Evolutionary conservation across 371 early-diverging fungal genomes (phyloP).

Genomic region (Coemansia sp.): DNA sequence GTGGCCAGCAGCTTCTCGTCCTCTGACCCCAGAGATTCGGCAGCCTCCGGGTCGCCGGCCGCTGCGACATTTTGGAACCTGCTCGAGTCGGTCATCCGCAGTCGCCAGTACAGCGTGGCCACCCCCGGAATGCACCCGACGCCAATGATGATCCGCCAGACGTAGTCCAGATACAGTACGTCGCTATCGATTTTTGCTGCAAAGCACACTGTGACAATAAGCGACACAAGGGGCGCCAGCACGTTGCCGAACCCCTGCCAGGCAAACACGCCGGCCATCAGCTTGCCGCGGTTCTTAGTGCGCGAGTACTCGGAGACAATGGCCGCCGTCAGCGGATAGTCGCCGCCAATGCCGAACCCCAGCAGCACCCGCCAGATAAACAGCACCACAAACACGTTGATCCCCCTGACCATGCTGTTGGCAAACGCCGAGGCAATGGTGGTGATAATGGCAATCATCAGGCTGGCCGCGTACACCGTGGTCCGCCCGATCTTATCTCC

Average conservation of each 20-base stretch:
- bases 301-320: conserved; percentile 88
- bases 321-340: conserved; percentile 82
- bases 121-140: conserved; percentile 83
- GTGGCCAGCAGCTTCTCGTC: conserved; percentile 38
- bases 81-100: conserved; percentile 90
- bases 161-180: conserved; percentile 71
- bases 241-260: conserved; percentile 92
- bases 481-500: conserved; percentile 85
- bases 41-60: conserved; percentile 14
- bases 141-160: conserved; percentile 83
- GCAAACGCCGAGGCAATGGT: conserved; percentile 83
- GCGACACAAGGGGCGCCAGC: conserved; percentile 65
- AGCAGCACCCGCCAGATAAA: conserved; percentile 81
- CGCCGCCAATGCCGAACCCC: conserved; percentile 85
- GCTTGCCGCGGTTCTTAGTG: conserved; percentile 70
- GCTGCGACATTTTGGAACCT: conserved; percentile 69
- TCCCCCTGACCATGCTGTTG: conserved; percentile 65
- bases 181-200: conserved; percentile 63
- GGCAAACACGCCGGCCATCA: conserved; percentile 85
- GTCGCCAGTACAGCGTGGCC: conserved; percentile 81
- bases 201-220: conserved; percentile 67
- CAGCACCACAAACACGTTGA: conserved; percentile 70
- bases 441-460: conserved; percentile 75
- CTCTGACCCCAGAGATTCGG: conserved; percentile 25
- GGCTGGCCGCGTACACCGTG: conserved; percentile 78